Percentiles rank a stretch among this genome's conserved stretches.
Evolutionary conservation across 257 asterid genomes (phyloP).

Genomic region (Verbascum thapsus): DNA sequence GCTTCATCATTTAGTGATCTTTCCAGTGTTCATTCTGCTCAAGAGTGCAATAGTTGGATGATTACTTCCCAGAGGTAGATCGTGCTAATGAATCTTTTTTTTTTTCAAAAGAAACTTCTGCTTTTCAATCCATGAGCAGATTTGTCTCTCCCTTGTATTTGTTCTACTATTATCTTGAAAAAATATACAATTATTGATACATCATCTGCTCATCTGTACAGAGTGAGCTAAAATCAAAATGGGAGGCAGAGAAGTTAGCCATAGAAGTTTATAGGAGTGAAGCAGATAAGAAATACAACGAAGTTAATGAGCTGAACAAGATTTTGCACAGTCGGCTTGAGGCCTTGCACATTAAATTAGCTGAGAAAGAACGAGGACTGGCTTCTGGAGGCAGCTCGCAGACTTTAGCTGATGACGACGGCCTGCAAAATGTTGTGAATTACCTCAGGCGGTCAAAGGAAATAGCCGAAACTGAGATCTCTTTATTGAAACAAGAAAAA

Average conservation of each 20-base stretch:
- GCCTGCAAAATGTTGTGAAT: constrained; percentile 73
- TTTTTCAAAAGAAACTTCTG: too few relatives aligned
- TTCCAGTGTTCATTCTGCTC: neutral
- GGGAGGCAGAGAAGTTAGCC: constrained; percentile 71
- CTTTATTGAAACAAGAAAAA: constrained; percentile 81
- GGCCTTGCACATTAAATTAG: constrained; percentile 80
- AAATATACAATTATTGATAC: constrained; percentile 7
- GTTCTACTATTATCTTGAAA: constrained; percentile 5
- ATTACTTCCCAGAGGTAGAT: too few relatives aligned
- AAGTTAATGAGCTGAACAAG: constrained; percentile 86
- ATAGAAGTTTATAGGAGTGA: constrained; percentile 71
- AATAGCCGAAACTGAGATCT: constrained; percentile 88
- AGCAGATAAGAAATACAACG: constrained; percentile 73
- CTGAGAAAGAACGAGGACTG: constrained; percentile 77
- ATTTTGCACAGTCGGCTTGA: constrained; percentile 78
- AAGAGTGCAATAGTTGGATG: too few relatives aligned
- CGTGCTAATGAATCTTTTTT: too few relatives aligned
- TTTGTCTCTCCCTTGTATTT: neutral
- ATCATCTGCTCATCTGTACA: constrained; percentile 31
- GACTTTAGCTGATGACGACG: constrained; percentile 58
- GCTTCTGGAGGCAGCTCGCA: constrained; percentile 60
- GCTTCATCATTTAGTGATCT: neutral
- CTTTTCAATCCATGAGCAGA: neutral
- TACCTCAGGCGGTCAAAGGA: constrained; percentile 93
- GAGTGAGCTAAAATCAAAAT: constrained; percentile 71